A percentile compares a stretch with the other conserved stretches of the same genome.
These are phyloP conservation scores for Aspergillus flavus DNA, from an alignment of 2,329 filamentous ascomycete species.

Conservation along the genomic window DNA sequence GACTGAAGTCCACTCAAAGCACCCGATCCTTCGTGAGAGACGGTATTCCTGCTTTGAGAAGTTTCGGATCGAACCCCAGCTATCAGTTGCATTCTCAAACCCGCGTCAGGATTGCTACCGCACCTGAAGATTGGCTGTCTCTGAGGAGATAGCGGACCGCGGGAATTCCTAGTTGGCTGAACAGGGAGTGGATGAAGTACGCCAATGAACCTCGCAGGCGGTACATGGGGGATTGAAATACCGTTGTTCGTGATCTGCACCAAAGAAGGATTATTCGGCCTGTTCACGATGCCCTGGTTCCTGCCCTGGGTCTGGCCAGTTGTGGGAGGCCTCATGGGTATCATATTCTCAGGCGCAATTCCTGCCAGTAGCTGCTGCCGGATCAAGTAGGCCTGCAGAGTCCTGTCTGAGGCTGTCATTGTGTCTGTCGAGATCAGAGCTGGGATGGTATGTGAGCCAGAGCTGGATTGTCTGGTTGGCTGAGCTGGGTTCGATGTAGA, in stretches of 20 bases:
- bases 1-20: neutral
- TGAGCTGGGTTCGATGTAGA: neutral
- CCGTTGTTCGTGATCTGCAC: slow-evolving; percentile 25
- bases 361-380: slow-evolving; percentile 34
- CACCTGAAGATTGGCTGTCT: neutral
- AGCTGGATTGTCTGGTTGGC: neutral
- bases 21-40: neutral
- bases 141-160: neutral
- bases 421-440: neutral
- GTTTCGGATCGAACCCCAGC: neutral
- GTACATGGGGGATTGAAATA: slow-evolving; percentile 21
- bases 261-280: slow-evolving; percentile 13
- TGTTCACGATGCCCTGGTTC: neutral
- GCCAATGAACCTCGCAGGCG: slow-evolving; percentile 25
- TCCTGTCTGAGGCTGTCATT: slow-evolving; percentile 1
- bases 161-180: neutral
- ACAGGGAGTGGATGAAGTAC: slow-evolving; percentile 15
- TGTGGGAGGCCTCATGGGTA: slow-evolving; percentile 18
- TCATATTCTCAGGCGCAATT: slow-evolving; percentile 25
- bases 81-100: neutral
- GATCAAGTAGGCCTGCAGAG: slow-evolving; percentile 30
- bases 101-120: neutral
- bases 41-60: neutral
- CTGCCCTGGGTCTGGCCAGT: neutral
- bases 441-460: neutral